Conservation (phyloP, 2,329 filamentous ascomycete genomes). For the Chaetomium globosum region DNA sequence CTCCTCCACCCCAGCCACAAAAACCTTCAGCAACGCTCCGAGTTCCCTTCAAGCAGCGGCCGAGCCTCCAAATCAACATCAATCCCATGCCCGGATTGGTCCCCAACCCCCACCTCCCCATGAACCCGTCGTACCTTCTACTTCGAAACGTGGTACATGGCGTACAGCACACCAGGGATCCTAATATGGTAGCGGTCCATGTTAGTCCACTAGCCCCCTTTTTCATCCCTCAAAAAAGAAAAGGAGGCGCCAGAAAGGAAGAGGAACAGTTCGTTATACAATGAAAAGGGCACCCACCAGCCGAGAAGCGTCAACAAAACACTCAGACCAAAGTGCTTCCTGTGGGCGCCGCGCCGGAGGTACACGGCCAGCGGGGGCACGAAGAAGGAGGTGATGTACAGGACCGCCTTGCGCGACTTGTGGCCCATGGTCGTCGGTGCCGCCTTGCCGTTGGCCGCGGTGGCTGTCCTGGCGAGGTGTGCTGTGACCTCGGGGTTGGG, state of each 20-base stretch:
- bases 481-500: background rate
- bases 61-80: background rate
- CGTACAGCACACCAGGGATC: constrained; percentile 23
- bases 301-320: constrained; percentile 21
- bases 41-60: background rate
- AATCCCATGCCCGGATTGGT: background rate
- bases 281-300: constrained; percentile 10
- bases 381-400: constrained; percentile 20
- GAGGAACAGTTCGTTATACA: background rate
- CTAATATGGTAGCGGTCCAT: background rate
- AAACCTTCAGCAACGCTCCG: background rate
- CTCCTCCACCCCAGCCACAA: background rate
- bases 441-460: background rate
- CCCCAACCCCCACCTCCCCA: background rate
- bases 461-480: background rate
- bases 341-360: constrained; percentile 9
- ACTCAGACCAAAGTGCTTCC: constrained; percentile 11
- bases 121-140: constrained; percentile 11
- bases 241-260: background rate
- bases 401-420: constrained; percentile 14
- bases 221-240: no score
- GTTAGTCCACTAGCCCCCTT: background rate
- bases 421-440: constrained; percentile 1
- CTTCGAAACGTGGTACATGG: constrained; percentile 22
- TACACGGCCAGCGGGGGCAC: constrained; percentile 26